Base-by-base conservation (phyloP, 768 basidiomycete genomes). In the Dentipellis fragilis region DNA sequence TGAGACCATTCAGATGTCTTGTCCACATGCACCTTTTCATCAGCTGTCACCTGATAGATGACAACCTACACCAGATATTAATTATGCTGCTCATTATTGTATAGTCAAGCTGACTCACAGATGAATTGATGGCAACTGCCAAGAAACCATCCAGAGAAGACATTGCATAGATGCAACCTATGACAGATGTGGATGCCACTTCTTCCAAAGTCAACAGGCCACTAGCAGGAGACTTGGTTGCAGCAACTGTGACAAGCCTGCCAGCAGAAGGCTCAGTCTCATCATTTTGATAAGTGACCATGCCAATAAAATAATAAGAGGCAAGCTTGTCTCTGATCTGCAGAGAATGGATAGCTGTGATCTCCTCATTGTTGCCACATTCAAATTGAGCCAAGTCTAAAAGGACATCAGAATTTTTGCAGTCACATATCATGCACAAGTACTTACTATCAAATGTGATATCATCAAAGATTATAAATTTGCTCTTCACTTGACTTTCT, bases 111-210 rank as follows among this genome's bases (percentile, higher is more conserved):
- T 14, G 19, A 73, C 85, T 37, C 62, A 93, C 92, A 7, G 85
- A 77, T 4, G 87, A 83, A 63, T 92, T 90, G 45, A 91, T 77
- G 0, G 88, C 84, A 8, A 81, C 87, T 1, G 81, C 79, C 45
- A 93, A 68, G 54, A 23, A 75, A 69, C 35, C 76, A 4, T 68
- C 68, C 7, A 80, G 66, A 14, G 69, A 68, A 0, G 76, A 72
- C 19, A 93, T 60, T 1, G 83, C 76, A 65, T 85, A 91, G 1
- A 90, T 83, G 62, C 84, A 85, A 16, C 92, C 92, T 14, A 68
- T 63, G 19, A 84, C 78, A 1, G 74, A 66, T 1, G 66, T 59
- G 14, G 78, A 73, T 0, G 80, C 68, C 16, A 80, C 64, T 34
- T 78, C 59, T 52, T 59, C 55, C 47, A 67, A 50, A 48, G 60